phyloP scores from a whole-genome alignment of 179 eudicot genomes.

The Vitellaria paradoxa region DNA sequence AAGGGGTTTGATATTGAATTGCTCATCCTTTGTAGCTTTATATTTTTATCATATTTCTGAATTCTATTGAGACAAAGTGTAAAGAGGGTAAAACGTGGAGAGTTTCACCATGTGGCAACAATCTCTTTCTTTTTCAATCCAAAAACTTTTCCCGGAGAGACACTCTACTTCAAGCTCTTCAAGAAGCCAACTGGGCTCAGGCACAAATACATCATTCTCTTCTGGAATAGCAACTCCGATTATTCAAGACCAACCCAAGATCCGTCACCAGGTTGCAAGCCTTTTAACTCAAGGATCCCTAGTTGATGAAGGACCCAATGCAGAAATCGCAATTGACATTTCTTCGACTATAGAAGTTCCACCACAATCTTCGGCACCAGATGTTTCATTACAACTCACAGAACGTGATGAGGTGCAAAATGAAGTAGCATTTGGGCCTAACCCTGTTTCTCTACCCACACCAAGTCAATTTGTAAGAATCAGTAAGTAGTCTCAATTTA shows the following conservation, averaged over 20 bases:
- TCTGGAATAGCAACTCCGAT: background rate
- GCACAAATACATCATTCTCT: background rate
- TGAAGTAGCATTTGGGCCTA: background rate
- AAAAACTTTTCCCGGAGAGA: conserved; percentile 14
- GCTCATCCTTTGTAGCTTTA: background rate
- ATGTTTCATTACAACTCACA: background rate
- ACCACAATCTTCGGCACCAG: background rate
- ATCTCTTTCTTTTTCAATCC: conserved; percentile 9
- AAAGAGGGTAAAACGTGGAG: background rate
- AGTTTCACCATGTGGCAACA: background rate
- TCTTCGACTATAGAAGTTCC: background rate
- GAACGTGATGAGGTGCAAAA: background rate
- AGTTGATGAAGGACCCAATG: background rate
- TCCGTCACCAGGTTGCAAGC: background rate
- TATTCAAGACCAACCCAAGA: background rate
- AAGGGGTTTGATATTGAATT: no score
- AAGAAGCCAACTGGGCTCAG: background rate
- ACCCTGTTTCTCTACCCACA: background rate
- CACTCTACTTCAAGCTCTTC: background rate
- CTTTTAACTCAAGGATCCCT: background rate
- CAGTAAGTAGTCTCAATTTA: background rate
- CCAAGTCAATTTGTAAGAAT: background rate
- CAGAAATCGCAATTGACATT: background rate
- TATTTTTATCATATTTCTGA: no score
- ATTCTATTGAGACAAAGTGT: no score